phyloP scores from a whole-genome alignment of 176 grass and related monocot species.

The Saccharum officinarum region DNA sequence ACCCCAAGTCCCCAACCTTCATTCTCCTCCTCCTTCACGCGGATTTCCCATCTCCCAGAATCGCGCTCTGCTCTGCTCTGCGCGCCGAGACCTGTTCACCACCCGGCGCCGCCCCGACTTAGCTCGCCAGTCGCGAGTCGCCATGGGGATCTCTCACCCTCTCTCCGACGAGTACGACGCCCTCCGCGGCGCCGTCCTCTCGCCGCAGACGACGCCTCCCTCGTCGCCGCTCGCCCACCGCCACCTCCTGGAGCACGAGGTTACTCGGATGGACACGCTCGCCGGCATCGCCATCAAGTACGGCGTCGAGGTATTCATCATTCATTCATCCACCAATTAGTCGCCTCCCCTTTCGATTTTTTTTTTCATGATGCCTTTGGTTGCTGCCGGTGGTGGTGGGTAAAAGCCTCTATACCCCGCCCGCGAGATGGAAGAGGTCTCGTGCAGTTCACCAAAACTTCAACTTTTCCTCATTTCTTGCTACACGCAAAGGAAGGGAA shows the following conservation, averaged over 20 bases:
- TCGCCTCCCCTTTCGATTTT: too few relatives aligned
- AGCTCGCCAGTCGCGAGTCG: neutral
- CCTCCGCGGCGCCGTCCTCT: constrained; percentile 30
- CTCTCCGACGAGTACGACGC: constrained; percentile 57
- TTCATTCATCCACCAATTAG: neutral
- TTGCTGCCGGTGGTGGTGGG: neutral
- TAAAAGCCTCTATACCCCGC: neutral
- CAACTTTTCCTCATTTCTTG: neutral
- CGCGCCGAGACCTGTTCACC: constrained; percentile 16
- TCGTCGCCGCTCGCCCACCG: constrained; percentile 25
- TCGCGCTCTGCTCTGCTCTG: neutral
- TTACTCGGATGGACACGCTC: constrained; percentile 81
- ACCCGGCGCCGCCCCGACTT: neutral
- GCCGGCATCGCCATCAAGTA: constrained; percentile 84
- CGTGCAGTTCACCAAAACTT: neutral
- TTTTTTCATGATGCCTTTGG: neutral
- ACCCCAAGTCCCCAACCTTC: too few relatives aligned
- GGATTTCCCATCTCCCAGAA: neutral
- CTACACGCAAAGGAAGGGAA: neutral
- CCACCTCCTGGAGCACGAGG: constrained; percentile 48
- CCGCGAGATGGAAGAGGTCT: neutral
- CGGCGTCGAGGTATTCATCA: constrained; percentile 54
- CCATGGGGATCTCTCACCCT: constrained; percentile 56
- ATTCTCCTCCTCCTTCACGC: neutral
- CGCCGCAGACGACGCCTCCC: constrained; percentile 36